Percentiles rank a stretch among this genome's conserved stretches.
phyloP scores from a whole-genome alignment of 176 grass and related monocot genomes.

The Oryza glumipatula region DNA sequence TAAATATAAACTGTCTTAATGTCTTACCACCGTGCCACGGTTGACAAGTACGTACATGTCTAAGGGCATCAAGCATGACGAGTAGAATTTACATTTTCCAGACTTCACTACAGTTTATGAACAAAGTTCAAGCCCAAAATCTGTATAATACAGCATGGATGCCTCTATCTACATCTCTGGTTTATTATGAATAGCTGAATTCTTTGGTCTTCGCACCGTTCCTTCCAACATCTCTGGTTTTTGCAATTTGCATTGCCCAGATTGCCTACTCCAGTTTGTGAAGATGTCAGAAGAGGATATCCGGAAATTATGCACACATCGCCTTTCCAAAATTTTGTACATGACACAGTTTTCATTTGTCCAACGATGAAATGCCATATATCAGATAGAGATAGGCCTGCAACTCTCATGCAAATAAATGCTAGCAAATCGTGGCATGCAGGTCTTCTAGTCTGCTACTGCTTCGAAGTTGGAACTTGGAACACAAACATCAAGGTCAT shows the following conservation, averaged over 20 bases:
- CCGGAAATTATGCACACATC: too few relatives aligned
- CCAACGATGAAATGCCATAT: too few relatives aligned
- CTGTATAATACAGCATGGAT: not conserved
- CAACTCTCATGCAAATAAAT: not conserved
- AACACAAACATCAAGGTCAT: not conserved
- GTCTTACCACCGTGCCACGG: not conserved
- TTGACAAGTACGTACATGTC: not conserved
- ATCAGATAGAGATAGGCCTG: not conserved
- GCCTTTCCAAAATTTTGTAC: too few relatives aligned
- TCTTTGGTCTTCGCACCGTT: not conserved
- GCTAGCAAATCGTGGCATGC: not conserved
- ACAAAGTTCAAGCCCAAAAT: not conserved
- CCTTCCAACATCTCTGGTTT: not conserved
- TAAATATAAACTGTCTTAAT: not conserved
- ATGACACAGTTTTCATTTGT: too few relatives aligned
- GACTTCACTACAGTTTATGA: not conserved
- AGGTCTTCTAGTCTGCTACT: not conserved
- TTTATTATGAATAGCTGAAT: not conserved
- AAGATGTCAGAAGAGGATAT: not conserved
- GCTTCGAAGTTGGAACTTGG: constrained; percentile 19
- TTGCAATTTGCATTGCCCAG: not conserved
- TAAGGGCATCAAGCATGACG: not conserved
- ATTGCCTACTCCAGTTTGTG: not conserved
- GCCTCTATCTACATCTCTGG: not conserved
- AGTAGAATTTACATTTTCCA: not conserved